Conservation (phyloP, 116 monocot genomes). For the Trichopus zeylanicus region DNA sequence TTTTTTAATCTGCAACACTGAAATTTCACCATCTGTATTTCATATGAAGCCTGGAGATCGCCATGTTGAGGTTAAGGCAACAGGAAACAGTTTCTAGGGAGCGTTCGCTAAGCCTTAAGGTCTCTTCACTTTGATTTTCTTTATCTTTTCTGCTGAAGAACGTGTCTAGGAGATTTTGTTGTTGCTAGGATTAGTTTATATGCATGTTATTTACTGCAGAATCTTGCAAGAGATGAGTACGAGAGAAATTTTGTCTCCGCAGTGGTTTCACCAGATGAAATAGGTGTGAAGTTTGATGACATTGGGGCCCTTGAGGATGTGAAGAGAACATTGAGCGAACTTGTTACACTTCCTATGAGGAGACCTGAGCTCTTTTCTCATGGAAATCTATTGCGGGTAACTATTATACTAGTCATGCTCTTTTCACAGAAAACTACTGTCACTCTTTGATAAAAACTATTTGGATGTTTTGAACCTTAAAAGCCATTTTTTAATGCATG, state of each 20-base stretch:
- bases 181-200: slow-evolving; percentile 6
- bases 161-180: not conserved
- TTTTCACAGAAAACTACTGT: no score
- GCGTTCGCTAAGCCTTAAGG: slow-evolving; percentile 67
- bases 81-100: slow-evolving; percentile 48
- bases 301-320: slow-evolving; percentile 97
- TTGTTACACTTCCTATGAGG: slow-evolving; percentile 93
- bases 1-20: not conserved
- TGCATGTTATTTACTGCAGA: slow-evolving; percentile 42
- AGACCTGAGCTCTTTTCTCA: slow-evolving; percentile 92
- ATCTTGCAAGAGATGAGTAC: slow-evolving; percentile 86
- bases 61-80: slow-evolving; percentile 66
- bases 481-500: no score
- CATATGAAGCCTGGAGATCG: slow-evolving; percentile 60
- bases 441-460: no score
- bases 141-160: not conserved
- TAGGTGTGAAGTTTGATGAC: slow-evolving; percentile 91
- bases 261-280: slow-evolving; percentile 83
- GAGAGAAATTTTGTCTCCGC: slow-evolving; percentile 92
- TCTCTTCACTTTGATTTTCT: slow-evolving; percentile 5
- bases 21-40: not conserved
- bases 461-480: no score
- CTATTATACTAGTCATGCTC: no score
- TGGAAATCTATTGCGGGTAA: slow-evolving; percentile 94
- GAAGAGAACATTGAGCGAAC: slow-evolving; percentile 78